Percentiles rank a stretch among this genome's conserved stretches.
These are phyloP conservation scores for Suillus subalutaceus DNA, from an alignment of 768 basidiomycete species.

Conservation along the genomic window DNA sequence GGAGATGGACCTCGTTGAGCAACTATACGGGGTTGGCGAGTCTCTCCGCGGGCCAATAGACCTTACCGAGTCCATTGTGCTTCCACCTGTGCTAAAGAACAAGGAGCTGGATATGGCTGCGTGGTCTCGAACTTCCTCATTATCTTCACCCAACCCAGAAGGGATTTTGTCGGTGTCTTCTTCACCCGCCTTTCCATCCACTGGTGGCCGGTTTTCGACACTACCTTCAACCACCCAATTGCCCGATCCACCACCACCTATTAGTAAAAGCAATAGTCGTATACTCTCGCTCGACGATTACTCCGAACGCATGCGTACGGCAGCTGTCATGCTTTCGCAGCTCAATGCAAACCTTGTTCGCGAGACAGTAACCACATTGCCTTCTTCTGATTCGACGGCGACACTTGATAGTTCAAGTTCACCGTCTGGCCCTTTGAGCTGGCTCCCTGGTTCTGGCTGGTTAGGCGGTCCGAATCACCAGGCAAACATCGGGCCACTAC, in stretches of 20 bases:
- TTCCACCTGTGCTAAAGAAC: slow-evolving; percentile 85
- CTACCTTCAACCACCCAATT: slow-evolving; percentile 4
- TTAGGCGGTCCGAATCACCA: slow-evolving; percentile 31
- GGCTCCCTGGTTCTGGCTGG: slow-evolving; percentile 62
- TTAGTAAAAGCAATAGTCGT: slow-evolving; percentile 7
- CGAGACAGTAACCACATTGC: slow-evolving; percentile 44
- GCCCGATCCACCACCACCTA: slow-evolving; percentile 12
- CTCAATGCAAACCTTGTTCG: slow-evolving; percentile 79
- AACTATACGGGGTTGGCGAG: slow-evolving; percentile 82
- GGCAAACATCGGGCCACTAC: slow-evolving; percentile 29
- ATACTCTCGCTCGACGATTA: slow-evolving; percentile 91
- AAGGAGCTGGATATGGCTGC: slow-evolving; percentile 84
- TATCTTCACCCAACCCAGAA: slow-evolving; percentile 50
- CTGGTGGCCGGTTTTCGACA: slow-evolving; percentile 12
- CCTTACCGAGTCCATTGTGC: slow-evolving; percentile 80
- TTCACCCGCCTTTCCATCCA: slow-evolving; percentile 13
- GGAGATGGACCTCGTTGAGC: slow-evolving; percentile 97
- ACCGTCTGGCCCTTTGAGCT: slow-evolving; percentile 41
- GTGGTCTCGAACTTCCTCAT: slow-evolving; percentile 65
- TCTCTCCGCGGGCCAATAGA: slow-evolving; percentile 76
- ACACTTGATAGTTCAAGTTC: slow-evolving; percentile 15
- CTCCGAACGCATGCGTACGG: slow-evolving; percentile 97
- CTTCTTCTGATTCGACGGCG: slow-evolving; percentile 18
- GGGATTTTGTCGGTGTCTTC: slow-evolving; percentile 31
- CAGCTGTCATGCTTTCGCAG: slow-evolving; percentile 98